These are phyloP conservation scores for Rhododendron simsii DNA, from an alignment of 148 eudicot genomes.

Conservation along the genomic window DNA sequence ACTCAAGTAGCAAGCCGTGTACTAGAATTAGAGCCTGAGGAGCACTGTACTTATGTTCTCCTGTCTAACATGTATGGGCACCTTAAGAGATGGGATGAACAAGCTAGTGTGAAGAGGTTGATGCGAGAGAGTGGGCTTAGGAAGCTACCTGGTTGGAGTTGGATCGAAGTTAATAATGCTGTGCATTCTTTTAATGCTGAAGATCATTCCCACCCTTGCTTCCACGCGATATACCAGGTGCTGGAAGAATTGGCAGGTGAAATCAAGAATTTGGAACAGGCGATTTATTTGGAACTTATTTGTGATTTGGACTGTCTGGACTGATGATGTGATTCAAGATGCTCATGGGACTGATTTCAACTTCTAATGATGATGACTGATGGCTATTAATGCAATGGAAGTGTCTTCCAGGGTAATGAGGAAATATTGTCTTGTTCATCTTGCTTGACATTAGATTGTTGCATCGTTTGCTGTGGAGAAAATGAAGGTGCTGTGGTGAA, in stretches of 20 bases:
- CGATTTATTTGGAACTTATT: conserved; percentile 14
- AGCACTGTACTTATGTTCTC: conserved; percentile 65
- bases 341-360: not conserved
- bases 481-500: not conserved
- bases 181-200: conserved; percentile 65
- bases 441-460: not conserved
- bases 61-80: conserved; percentile 63
- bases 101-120: conserved; percentile 49
- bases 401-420: not conserved
- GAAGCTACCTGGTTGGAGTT: conserved; percentile 85
- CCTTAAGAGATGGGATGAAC: conserved; percentile 59
- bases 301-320: not conserved
- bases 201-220: conserved; percentile 44
- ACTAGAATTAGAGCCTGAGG: conserved; percentile 60
- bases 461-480: not conserved
- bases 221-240: conserved; percentile 35
- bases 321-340: not conserved
- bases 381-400: not conserved
- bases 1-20: conserved; percentile 44
- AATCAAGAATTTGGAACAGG: conserved; percentile 23
- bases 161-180: conserved; percentile 58
- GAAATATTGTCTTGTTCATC: not conserved
- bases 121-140: conserved; percentile 64
- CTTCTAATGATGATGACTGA: not conserved
- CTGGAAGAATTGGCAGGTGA: conserved; percentile 36